These are phyloP conservation scores for Volvox africanus DNA, from an alignment of 139 green algal species.

Conservation along the genomic window DNA sequence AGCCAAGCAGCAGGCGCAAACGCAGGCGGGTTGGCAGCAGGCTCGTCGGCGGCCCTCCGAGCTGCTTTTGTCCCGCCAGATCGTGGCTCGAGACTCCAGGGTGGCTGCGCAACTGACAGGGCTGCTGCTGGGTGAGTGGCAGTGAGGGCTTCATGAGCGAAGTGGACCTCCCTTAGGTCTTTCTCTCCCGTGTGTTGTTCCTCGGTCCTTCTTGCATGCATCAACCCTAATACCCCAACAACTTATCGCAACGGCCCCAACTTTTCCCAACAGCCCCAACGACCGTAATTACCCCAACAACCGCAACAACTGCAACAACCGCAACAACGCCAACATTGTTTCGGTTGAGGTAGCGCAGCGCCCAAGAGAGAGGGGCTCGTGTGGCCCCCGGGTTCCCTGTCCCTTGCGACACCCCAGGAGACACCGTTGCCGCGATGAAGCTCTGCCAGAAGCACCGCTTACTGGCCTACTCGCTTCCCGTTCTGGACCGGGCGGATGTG, in stretches of 20 bases:
- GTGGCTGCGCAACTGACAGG: slow-evolving; percentile 15
- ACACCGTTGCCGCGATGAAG: slow-evolving; percentile 43
- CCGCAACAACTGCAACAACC: too few relatives aligned
- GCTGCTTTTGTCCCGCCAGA: slow-evolving; percentile 6
- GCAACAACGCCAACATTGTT: too few relatives aligned
- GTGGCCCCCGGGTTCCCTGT: not conserved
- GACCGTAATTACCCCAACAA: not conserved
- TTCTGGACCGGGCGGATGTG: not conserved
- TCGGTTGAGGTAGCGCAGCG: too few relatives aligned
- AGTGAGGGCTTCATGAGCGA: too few relatives aligned
- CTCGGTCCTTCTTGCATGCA: too few relatives aligned
- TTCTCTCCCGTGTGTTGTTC: too few relatives aligned
- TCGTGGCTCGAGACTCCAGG: not conserved
- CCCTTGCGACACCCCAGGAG: not conserved
- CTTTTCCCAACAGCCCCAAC: not conserved
- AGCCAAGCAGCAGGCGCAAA: not conserved
- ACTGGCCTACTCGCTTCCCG: slow-evolving; percentile 55
- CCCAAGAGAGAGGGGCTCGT: too few relatives aligned
- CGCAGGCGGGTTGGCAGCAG: not conserved
- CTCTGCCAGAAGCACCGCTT: slow-evolving; percentile 53
- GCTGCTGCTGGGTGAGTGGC: not conserved
- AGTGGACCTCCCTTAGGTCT: too few relatives aligned
- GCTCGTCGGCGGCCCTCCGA: not conserved
- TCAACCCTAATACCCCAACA: too few relatives aligned
- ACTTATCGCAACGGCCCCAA: too few relatives aligned